phyloP scores from a whole-genome alignment of 805 yeast genomes.

The Candida sakaeoensis region DNA sequence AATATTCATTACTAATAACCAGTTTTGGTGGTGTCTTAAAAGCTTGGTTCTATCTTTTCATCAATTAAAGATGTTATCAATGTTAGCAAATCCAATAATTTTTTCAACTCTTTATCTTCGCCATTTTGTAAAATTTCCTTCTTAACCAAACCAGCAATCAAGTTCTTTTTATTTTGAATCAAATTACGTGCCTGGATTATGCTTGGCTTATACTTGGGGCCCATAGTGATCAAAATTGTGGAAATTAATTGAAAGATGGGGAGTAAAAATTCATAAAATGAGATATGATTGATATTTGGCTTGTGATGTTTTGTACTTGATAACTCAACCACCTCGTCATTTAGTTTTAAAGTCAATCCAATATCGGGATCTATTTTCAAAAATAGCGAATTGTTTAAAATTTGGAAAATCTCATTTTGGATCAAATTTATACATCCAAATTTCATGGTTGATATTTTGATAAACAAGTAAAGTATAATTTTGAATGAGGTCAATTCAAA shows the following conservation, averaged over 20 bases:
- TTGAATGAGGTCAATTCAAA: conserved; percentile 79
- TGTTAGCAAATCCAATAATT: conserved; percentile 54
- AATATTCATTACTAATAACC: too few relatives aligned
- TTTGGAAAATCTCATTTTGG: conserved; percentile 67
- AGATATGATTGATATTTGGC: conserved; percentile 27
- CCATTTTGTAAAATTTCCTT: conserved; percentile 42
- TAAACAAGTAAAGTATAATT: conserved; percentile 62
- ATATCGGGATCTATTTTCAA: conserved; percentile 73
- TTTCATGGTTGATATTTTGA: conserved; percentile 72
- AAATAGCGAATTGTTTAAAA: conserved; percentile 54
- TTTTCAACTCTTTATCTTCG: conserved; percentile 28
- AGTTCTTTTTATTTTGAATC: conserved; percentile 47
- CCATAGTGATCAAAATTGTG: conserved; percentile 68
- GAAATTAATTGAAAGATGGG: conserved; percentile 72
- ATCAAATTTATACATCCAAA: conserved; percentile 73
- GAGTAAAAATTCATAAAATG: conserved; percentile 63
- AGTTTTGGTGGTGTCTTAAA: too few relatives aligned
- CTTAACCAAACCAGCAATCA: conserved; percentile 61
- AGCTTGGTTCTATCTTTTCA: too few relatives aligned
- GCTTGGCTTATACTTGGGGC: conserved; percentile 66
- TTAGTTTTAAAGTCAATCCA: conserved; percentile 50
- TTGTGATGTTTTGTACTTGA: conserved; percentile 45
- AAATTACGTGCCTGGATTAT: conserved; percentile 50
- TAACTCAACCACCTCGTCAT: conserved; percentile 30
- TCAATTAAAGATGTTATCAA: conserved; percentile 45